phyloP scores from a whole-genome alignment of 176 grass and related monocot genomes.

The Thalia dealbata region DNA sequence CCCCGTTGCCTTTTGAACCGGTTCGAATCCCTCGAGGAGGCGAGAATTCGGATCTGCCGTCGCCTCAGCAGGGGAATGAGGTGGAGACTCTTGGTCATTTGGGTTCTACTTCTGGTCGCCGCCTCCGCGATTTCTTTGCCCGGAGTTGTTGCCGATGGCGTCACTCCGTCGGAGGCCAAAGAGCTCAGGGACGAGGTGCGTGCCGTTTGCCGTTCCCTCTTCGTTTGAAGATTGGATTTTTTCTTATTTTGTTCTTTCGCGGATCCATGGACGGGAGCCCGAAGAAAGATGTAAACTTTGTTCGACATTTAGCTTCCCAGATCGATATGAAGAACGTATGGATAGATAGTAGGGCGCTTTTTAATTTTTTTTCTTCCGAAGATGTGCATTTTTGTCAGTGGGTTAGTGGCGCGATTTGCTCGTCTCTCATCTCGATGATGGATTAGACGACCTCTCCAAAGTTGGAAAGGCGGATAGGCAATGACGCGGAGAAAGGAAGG shows the following conservation, averaged over 20 bases:
- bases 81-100: constrained; percentile 11
- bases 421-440: not conserved
- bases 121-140: constrained; percentile 25
- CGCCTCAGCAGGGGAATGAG: constrained; percentile 3
- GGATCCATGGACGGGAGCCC: not conserved
- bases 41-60: not conserved
- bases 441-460: not conserved
- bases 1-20: not conserved
- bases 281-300: not conserved
- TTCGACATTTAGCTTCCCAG: not conserved
- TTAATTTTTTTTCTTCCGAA: not conserved
- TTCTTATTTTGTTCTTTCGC: not conserved
- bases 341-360: not conserved
- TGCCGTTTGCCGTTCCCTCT: constrained; percentile 12
- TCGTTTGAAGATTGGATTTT: not conserved
- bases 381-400: not conserved
- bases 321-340: not conserved
- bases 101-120: constrained; percentile 12
- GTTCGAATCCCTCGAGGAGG: not conserved
- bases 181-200: constrained; percentile 77
- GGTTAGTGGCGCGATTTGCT: not conserved
- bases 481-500: not conserved
- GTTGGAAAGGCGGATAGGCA: not conserved
- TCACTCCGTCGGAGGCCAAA: constrained; percentile 53
- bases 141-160: constrained; percentile 39